phyloP scores from a whole-genome alignment of 2,329 filamentous ascomycete species.

The Apiospora koreana region DNA sequence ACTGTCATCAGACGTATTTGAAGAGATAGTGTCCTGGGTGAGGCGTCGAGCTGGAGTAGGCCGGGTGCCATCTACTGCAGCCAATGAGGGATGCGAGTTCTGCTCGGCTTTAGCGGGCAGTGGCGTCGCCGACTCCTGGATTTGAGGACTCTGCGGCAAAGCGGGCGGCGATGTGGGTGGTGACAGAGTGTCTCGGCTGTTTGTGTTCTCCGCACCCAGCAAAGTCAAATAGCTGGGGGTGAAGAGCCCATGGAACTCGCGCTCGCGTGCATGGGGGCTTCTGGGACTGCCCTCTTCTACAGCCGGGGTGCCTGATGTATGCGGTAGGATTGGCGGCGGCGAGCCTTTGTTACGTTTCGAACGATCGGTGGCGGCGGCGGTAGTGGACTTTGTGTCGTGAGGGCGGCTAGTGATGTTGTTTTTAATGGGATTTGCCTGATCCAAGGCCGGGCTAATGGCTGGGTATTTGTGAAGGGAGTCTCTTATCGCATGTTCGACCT shows the following conservation, averaged over 20 bases:
- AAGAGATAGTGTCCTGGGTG: slow-evolving; percentile 52
- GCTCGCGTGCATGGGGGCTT: slow-evolving; percentile 56
- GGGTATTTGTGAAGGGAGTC: slow-evolving; percentile 46
- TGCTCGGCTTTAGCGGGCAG: slow-evolving; percentile 20
- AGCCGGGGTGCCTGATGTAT: slow-evolving; percentile 37
- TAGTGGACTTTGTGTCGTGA: slow-evolving; percentile 14
- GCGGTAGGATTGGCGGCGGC: slow-evolving; percentile 41
- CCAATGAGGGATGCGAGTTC: slow-evolving; percentile 15
- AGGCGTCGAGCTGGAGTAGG: slow-evolving; percentile 40
- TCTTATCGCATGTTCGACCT: slow-evolving; percentile 48
- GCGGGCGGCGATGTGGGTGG: slow-evolving; percentile 17
- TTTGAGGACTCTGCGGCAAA: slow-evolving; percentile 19
- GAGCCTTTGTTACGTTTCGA: slow-evolving; percentile 31
- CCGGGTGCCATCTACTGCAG: slow-evolving; percentile 24
- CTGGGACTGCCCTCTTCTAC: slow-evolving; percentile 36
- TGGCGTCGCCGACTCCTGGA: slow-evolving; percentile 28
- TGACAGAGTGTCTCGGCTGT: slow-evolving; percentile 17
- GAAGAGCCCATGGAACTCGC: slow-evolving; percentile 63
- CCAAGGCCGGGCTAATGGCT: slow-evolving; percentile 42
- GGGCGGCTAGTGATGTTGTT: slow-evolving; percentile 24
- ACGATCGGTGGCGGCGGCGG: slow-evolving; percentile 24
- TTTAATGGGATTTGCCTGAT: slow-evolving; percentile 27
- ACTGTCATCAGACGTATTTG: slow-evolving; percentile 54
- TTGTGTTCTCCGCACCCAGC: slow-evolving; percentile 45
- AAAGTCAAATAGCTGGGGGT: slow-evolving; percentile 64